Conservation (phyloP, 345 rosid species). For the Gossypioides kirkii region DNA sequence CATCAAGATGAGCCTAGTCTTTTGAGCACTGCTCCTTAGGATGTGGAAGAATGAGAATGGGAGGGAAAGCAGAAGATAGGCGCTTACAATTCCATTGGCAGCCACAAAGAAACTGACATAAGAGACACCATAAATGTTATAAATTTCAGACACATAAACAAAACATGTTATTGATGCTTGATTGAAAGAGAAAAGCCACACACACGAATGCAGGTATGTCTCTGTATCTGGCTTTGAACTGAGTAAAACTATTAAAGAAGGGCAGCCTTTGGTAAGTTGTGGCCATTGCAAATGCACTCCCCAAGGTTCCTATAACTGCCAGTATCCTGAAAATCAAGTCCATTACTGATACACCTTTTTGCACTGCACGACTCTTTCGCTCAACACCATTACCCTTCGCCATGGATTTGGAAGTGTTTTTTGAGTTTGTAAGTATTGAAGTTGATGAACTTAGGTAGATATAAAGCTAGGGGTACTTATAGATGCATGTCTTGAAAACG, state of each 20-base stretch:
- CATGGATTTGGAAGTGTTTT: not conserved
- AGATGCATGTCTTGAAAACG: not conserved
- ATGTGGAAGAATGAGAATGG: constrained; percentile 48
- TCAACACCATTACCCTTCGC: not conserved
- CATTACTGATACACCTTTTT: constrained; percentile 29
- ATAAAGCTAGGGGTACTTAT: not conserved
- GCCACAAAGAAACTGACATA: constrained; percentile 61
- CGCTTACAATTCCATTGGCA: constrained; percentile 56
- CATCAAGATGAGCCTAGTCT: constrained; percentile 42
- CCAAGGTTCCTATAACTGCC: constrained; percentile 35
- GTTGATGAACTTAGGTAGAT: not conserved
- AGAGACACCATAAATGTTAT: constrained; percentile 8
- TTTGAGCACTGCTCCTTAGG: constrained; percentile 45
- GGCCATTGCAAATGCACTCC: constrained; percentile 52
- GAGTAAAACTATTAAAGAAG: constrained; percentile 41
- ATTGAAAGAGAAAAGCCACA: not conserved
- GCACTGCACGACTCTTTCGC: constrained; percentile 15
- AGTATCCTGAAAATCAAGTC: constrained; percentile 43
- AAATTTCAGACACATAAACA: not conserved
- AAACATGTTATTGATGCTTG: not conserved
- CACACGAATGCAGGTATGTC: constrained; percentile 54
- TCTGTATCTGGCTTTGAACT: constrained; percentile 36
- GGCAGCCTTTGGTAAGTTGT: constrained; percentile 57
- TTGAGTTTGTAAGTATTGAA: not conserved
- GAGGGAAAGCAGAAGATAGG: constrained; percentile 47